Evolutionary conservation across 148 eudicot species (phyloP), one percentile per base, ranked within the genome.

Genomic region (Mesembryanthemum crystallinum): DNA sequence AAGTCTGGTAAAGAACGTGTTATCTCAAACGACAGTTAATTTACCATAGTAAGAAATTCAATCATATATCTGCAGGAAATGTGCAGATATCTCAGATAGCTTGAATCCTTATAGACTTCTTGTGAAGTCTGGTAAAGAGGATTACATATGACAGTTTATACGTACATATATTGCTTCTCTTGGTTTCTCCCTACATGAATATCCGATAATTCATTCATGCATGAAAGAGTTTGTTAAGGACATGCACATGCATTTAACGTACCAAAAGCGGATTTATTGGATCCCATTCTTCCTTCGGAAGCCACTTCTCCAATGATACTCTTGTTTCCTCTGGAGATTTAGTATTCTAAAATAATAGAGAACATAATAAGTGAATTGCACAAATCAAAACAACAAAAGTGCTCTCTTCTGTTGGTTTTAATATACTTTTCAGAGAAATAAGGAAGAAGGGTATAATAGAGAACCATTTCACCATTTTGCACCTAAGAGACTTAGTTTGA

Each of bases 221-320:
- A 15, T 59, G 62, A 32, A 42, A 3, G 17, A 14, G n/a, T 58
- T 17, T 0, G 8, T 43, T n/a, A 39, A 21, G 15, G 61, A 23
- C n/a, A 30, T n/a, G 63, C 54, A 39, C 33, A 58, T 68, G 60
- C 43, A 42, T 43, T 27, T n/a, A 4, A 77, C 92, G 69, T 88
- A 94, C 97, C 98, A 95, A 80, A 70, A 95, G 98, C 54, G 97
- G 97, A 83, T 95, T 92, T 51, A 95, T 89, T 43, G 98, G 87
- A 77, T 80, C 94, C 98, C 98, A 95, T 79, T 92, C 92, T 80
- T 95, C 98, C 86, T 90, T 90, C n/a, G 97, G 96, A 76, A 95
- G 96, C 98, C 98, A 95, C 64, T 76, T 87, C 80, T 95, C 87
- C 85, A 95, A 75, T 9, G 91, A 86, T 71, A 75, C 87, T 76